Conservation (phyloP, 768 basidiomycete species). For the Phylloporus sp. region DNA sequence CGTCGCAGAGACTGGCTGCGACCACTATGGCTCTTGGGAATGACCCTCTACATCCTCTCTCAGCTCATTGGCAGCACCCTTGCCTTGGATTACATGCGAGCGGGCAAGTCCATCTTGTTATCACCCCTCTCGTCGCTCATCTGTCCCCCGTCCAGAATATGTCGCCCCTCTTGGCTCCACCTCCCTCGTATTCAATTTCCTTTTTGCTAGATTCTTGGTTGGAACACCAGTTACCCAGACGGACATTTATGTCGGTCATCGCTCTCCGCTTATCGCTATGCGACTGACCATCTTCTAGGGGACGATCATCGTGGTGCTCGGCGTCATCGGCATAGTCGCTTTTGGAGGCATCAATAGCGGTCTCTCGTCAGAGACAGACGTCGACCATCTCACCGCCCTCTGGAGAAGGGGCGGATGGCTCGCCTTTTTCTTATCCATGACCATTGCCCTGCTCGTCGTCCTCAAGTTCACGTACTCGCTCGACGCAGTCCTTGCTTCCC, state of each 20-base stretch:
- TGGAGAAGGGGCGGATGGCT: constrained; percentile 91
- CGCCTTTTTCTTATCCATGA: constrained; percentile 81
- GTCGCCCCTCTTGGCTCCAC: constrained; percentile 94
- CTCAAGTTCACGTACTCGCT: constrained; percentile 68
- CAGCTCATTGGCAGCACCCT: constrained; percentile 86
- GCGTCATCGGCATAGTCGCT: constrained; percentile 83
- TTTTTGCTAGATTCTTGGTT: constrained; percentile 86
- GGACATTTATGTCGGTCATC: constrained; percentile 67
- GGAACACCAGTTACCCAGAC: constrained; percentile 79
- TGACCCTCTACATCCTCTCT: constrained; percentile 88
- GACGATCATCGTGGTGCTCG: constrained; percentile 74
- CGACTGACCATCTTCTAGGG: constrained; percentile 43
- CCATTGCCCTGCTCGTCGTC: constrained; percentile 57
- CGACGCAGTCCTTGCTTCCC: constrained; percentile 64
- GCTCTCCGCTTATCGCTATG: not conserved
- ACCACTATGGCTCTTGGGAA: constrained; percentile 87
- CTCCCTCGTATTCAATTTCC: constrained; percentile 92
- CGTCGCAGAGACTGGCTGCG: constrained; percentile 75
- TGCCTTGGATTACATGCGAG: constrained; percentile 84
- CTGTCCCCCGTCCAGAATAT: constrained; percentile 56
- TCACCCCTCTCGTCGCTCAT: constrained; percentile 3
- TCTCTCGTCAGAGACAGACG: constrained; percentile 66
- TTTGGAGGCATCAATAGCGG: constrained; percentile 85
- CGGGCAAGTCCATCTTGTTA: constrained; percentile 48
- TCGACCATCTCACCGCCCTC: constrained; percentile 68